Percentiles rank a stretch among this genome's conserved stretches.
Conservation (phyloP, 2,329 filamentous ascomycete genomes). For the Corinectria fuckeliana region DNA sequence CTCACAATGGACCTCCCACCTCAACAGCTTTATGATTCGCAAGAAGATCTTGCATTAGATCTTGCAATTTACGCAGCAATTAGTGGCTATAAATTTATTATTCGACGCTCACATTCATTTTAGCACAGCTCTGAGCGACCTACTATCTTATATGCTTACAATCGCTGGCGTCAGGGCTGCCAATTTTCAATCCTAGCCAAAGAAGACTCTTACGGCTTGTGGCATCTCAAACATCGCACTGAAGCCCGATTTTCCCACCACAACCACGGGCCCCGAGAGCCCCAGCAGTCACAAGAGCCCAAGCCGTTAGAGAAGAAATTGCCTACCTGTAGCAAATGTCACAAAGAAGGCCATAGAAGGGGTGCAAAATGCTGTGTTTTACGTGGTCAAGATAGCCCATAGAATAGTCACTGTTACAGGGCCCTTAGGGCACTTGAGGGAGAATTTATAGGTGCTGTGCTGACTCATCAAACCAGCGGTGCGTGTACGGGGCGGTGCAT, state of each 20-base stretch:
- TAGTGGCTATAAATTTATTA: background rate
- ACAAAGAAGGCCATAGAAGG: background rate
- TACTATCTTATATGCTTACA: background rate
- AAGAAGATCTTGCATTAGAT: background rate
- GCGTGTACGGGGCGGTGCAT: too few species aligned
- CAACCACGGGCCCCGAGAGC: too few species aligned
- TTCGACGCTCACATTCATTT: background rate
- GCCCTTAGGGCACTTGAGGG: background rate
- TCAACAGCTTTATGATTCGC: background rate
- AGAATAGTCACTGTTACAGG: too few species aligned
- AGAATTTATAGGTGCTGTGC: too few species aligned
- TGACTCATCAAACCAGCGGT: too few species aligned
- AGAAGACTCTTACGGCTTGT: too few species aligned
- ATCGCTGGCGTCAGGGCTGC: too few species aligned
- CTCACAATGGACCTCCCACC: too few species aligned
- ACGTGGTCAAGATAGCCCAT: too few species aligned
- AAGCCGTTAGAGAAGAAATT: background rate
- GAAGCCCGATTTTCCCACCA: constrained; percentile 6
- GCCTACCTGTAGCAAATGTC: background rate
- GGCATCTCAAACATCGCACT: constrained; percentile 2
- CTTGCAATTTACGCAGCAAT: background rate
- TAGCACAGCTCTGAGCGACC: background rate
- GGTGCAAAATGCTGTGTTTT: too few species aligned
- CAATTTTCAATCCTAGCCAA: too few species aligned
- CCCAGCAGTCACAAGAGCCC: background rate